Evolutionary conservation across 345 rosid genomes (phyloP).

Genomic region (Murraya koenigii): DNA sequence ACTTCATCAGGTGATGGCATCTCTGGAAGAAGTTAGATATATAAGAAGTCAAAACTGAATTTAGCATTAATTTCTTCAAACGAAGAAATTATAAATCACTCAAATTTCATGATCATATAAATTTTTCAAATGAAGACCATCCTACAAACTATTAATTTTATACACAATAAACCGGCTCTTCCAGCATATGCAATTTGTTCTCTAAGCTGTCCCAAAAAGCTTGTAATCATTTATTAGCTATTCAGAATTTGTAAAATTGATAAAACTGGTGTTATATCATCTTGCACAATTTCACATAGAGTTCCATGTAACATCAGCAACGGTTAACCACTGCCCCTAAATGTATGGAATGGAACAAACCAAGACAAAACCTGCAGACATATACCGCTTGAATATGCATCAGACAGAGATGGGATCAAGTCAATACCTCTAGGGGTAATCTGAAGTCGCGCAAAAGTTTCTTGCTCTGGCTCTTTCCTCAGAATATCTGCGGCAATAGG

Average conservation of each 20-base stretch:
- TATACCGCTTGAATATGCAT: background rate
- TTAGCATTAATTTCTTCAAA: background rate
- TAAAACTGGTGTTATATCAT: background rate
- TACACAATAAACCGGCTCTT: background rate
- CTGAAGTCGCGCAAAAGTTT: constrained; percentile 80
- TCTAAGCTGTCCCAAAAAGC: background rate
- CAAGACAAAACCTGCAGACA: background rate
- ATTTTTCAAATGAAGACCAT: background rate
- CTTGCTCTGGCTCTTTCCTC: constrained; percentile 98
- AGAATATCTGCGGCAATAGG: constrained; percentile 98
- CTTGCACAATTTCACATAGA: background rate
- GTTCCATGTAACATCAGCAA: background rate
- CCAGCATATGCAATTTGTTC: background rate
- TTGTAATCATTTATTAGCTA: background rate
- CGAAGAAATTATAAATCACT: background rate
- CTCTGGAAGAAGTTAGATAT: constrained; percentile 41
- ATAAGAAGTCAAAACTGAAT: background rate
- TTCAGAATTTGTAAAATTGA: background rate
- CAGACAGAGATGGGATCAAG: background rate
- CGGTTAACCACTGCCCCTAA: background rate
- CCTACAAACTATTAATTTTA: background rate
- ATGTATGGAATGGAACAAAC: background rate
- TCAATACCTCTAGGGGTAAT: constrained; percentile 65
- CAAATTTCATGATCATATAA: background rate
- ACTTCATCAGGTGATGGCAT: constrained; percentile 81